Evolutionary conservation across 2,329 filamentous ascomycete species (phyloP).

Genomic region (Trichoderma sp.): DNA sequence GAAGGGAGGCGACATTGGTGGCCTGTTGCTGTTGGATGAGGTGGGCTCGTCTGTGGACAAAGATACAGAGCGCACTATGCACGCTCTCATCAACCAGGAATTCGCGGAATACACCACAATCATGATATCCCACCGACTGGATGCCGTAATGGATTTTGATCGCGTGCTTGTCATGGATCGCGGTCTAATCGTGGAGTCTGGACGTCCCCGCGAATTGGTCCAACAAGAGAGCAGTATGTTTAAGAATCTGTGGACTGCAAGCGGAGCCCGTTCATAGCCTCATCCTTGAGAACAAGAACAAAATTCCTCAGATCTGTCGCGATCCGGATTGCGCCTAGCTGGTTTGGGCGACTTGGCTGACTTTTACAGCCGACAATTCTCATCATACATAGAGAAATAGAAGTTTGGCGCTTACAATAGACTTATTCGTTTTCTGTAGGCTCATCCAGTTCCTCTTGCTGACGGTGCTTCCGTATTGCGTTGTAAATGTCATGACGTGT

Average conservation of each 20-base stretch:
- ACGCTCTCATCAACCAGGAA: conserved; percentile 26
- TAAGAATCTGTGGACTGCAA: conserved; percentile 22
- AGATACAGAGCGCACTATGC: conserved; percentile 32
- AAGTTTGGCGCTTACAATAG: not conserved
- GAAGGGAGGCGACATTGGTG: conserved; percentile 2
- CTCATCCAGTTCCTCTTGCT: not conserved
- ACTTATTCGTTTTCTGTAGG: not conserved
- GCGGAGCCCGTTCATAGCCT: not conserved
- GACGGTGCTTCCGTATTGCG: not conserved
- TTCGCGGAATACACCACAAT: conserved; percentile 32
- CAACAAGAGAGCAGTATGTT: conserved; percentile 25
- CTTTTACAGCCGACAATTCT: not conserved
- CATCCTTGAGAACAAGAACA: not conserved
- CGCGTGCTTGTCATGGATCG: conserved; percentile 33
- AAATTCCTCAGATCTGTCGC: not conserved
- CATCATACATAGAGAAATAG: not conserved
- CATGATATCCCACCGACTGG: conserved; percentile 35
- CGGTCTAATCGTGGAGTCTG: conserved; percentile 32
- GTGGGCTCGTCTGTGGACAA: conserved; percentile 36
- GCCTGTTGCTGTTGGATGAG: conserved; percentile 34
- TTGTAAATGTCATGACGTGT: not conserved
- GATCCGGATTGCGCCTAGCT: not conserved
- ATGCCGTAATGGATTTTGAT: conserved; percentile 32
- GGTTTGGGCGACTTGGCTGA: not conserved
- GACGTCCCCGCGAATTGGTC: conserved; percentile 30